phyloP scores from a whole-genome alignment of 768 basidiomycete genomes.

The Mycena venus region DNA sequence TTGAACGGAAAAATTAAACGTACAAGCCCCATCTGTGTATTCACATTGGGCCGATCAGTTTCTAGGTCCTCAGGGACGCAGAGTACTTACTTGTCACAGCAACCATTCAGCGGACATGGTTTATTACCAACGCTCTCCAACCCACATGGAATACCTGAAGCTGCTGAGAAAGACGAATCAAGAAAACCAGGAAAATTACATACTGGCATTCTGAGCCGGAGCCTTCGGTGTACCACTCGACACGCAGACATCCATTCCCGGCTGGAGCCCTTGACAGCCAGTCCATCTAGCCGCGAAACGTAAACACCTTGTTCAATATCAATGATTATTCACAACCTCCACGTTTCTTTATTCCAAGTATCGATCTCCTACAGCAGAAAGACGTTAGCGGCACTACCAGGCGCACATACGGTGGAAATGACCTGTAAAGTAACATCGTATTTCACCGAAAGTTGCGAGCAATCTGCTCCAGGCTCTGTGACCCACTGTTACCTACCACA shows the following conservation, averaged over 20 bases:
- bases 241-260: neutral
- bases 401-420: neutral
- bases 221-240: neutral
- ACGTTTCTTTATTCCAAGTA: neutral
- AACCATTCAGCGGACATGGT: constrained; percentile 26
- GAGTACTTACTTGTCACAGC: constrained; percentile 27
- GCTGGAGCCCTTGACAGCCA: neutral
- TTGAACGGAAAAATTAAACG: neutral
- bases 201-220: neutral
- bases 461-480: neutral
- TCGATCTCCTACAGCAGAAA: neutral
- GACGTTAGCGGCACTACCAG: neutral
- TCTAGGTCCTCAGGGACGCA: neutral
- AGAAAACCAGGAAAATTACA: neutral
- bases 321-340: neutral
- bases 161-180: neutral
- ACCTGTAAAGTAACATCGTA: constrained; percentile 16
- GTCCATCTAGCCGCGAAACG: neutral
- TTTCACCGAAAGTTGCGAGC: constrained; percentile 10
- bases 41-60: neutral
- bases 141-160: constrained; percentile 27
- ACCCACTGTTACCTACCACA: neutral
- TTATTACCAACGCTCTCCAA: constrained; percentile 31
- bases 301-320: neutral
- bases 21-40: neutral